These are phyloP conservation scores for Sequoiadendron giganteum DNA, from an alignment of 75 land plant genomes.

Conservation along the genomic window DNA sequence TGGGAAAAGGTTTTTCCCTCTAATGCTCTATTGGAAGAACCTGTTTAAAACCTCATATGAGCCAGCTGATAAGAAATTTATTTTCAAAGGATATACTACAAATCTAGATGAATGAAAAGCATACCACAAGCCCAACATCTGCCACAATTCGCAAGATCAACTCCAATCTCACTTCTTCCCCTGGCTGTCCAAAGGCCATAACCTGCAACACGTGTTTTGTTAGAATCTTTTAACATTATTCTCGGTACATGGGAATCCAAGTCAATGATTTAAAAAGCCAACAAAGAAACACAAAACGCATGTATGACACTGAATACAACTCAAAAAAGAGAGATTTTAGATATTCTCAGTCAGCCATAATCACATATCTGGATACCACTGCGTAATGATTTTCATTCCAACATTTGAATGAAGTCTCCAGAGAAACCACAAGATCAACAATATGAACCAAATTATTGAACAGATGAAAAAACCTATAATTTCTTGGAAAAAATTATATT, in stretches of 20 bases:
- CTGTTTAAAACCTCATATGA: not conserved
- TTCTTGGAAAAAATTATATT: no score
- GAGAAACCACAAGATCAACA: no score
- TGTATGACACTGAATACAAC: not conserved
- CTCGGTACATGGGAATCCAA: not conserved
- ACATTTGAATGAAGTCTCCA: no score
- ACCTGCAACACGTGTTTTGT: slow-evolving; percentile 45
- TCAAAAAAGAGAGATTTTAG: not conserved
- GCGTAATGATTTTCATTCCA: no score
- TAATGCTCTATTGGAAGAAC: not conserved
- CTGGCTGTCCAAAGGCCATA: slow-evolving; percentile 75
- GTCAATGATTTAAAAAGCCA: not conserved
- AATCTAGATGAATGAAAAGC: slow-evolving; percentile 11
- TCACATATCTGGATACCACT: no score
- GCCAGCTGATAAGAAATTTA: not conserved
- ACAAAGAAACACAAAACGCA: not conserved
- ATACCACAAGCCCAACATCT: slow-evolving; percentile 96
- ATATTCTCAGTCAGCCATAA: no score
- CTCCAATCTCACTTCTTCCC: slow-evolving; percentile 91
- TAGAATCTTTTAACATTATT: not conserved
- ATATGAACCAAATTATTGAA: not conserved
- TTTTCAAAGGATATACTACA: not conserved
- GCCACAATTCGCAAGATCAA: slow-evolving; percentile 94
- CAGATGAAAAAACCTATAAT: not conserved
- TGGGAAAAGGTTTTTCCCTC: not conserved